Base-by-base conservation (phyloP, 2,329 filamentous ascomycete species). In the Cladorrhinum sp. region DNA sequence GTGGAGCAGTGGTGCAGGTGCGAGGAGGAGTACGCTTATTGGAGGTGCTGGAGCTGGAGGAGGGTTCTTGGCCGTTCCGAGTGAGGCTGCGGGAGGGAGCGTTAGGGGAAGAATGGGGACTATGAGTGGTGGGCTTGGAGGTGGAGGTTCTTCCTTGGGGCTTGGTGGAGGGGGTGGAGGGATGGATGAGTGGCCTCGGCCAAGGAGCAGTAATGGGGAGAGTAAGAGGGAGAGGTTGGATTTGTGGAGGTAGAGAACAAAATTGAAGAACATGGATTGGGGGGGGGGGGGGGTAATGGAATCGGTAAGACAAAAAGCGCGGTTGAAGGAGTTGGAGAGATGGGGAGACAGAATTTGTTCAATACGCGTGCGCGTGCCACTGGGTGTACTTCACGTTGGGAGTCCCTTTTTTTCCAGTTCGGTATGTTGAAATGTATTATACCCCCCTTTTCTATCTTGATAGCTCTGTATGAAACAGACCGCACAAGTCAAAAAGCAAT, bases 21-120 rank as follows among this genome's bases (percentile, higher is more conserved):
- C 82, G 14, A 74, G 84, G 59, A 77, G 79, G 65, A 86, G 83
- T 60, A 73, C 85, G 59, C 76, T 86, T 66, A 73, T 85, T 46
- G 80, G 79, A 21, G 80, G 81, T 52, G 79, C 80, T 0, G 70
- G 75, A 2, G 79, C 80, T 0, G 70, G 75, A 2, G 81, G 82
- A 5, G 78, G 79, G 12, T 86, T 86, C 66, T 69, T 86, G 60
- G 78, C 82, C 6, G 72, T 86, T 26, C 82, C 83, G 3, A 75
- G n/a, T 36, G 58, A 61, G 39, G 53, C 18, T 9, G 16, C 8
- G 1, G 61, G 55, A 5, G 55, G 52, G 2, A 59, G 42, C 4
- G 8, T 39, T 30, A n/a, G 61, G 60, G 26, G 57, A 42, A 52
- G 49, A 24, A 26, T 46, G 28, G 42, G 21, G 28, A n/a, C 28